Evolutionary conservation across 2,329 filamentous ascomycete genomes (phyloP).

Genomic region (Blastomyces parvus): DNA sequence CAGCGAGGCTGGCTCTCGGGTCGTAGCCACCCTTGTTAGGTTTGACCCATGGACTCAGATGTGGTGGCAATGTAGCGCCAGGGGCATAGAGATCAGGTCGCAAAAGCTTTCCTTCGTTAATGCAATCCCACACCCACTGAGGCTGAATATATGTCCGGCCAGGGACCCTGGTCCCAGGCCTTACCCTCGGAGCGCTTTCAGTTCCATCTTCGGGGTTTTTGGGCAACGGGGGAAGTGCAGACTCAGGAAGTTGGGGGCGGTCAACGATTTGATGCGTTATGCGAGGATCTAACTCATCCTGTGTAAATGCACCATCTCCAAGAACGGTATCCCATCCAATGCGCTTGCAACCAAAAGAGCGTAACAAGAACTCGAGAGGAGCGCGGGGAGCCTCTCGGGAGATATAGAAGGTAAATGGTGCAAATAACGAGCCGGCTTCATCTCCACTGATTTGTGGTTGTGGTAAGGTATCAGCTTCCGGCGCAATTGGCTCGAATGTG

Average conservation of each 20-base stretch:
- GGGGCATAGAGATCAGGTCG: constrained; percentile 81
- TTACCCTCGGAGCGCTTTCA: constrained; percentile 38
- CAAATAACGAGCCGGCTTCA: constrained; percentile 67
- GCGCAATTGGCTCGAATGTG: constrained; percentile 77
- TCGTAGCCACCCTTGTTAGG: constrained; percentile 80
- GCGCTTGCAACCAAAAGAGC: constrained; percentile 89
- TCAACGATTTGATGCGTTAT: constrained; percentile 98
- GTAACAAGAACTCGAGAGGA: constrained; percentile 83
- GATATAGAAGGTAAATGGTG: constrained; percentile 81
- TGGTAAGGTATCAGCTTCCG: constrained; percentile 73
- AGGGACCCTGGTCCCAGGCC: constrained; percentile 66
- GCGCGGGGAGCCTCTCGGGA: constrained; percentile 88
- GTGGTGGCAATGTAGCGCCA: constrained; percentile 79
- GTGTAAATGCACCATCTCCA: constrained; percentile 85
- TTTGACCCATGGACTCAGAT: constrained; percentile 94
- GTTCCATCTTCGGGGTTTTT: constrained; percentile 40
- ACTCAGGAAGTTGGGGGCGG: constrained; percentile 61
- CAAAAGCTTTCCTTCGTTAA: constrained; percentile 86
- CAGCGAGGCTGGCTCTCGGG: constrained; percentile 72
- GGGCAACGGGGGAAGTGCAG: constrained; percentile 37
- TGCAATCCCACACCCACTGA: constrained; percentile 96
- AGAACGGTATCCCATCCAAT: constrained; percentile 90
- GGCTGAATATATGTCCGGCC: constrained; percentile 89
- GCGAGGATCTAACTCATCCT: constrained; percentile 71
- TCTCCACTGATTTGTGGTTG: constrained; percentile 63